Evolutionary conservation across 140 eudicot species (phyloP).

Genomic region (Oenanthe javanica): DNA sequence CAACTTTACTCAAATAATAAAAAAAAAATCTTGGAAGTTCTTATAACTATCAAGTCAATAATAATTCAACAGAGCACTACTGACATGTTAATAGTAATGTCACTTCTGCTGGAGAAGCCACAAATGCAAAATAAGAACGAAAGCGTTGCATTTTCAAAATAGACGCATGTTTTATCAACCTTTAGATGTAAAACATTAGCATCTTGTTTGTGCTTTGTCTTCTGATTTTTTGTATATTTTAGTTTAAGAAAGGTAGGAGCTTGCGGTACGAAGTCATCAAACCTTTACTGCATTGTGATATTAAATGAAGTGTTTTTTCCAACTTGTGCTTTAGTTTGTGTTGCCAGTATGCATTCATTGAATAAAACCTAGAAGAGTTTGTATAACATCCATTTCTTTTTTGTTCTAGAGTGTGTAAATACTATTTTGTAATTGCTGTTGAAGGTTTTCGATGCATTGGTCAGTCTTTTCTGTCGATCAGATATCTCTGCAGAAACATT

Average conservation of each 20-base stretch:
- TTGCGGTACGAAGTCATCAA: not conserved
- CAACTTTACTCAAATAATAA: not conserved
- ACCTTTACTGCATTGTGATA: not conserved
- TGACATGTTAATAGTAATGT: not conserved
- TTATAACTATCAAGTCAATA: not conserved
- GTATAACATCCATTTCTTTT: not conserved
- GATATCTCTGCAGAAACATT: conserved; percentile 81
- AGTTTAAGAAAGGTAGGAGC: not conserved
- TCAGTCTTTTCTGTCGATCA: conserved; percentile 80
- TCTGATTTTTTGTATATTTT: not conserved
- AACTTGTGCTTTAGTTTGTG: not conserved
- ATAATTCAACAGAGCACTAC: not conserved
- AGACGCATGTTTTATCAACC: not conserved
- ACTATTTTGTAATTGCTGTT: conserved; percentile 10
- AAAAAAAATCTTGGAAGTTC: not conserved
- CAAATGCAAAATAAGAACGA: conserved; percentile 5
- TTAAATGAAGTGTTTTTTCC: not conserved
- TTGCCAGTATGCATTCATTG: conserved; percentile 3
- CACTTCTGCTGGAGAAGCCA: not conserved
- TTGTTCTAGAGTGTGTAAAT: conserved; percentile 6
- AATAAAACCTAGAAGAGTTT: not conserved
- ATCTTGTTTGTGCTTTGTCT: not conserved
- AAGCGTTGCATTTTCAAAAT: not conserved
- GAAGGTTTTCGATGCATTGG: conserved; percentile 95
- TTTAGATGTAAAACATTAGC: not conserved